These are phyloP conservation scores for Sedum album DNA, from an alignment of 164 flowering plant species.

Conservation along the genomic window DNA sequence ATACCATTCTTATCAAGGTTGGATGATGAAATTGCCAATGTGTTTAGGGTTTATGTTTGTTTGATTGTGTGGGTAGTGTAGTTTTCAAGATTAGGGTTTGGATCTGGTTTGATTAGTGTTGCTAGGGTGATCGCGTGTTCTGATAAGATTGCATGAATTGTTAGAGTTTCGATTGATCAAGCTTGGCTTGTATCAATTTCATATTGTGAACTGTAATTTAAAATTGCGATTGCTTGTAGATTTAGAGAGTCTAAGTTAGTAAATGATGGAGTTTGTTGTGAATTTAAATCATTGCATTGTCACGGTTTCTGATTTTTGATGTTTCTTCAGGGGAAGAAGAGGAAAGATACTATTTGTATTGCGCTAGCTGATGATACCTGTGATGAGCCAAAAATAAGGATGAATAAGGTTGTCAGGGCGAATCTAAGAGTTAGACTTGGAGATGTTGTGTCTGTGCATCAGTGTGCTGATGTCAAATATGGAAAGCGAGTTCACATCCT, in stretches of 20 bases:
- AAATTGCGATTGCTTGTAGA: too few species aligned
- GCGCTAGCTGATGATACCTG: constrained; percentile 35
- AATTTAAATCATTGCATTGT: not conserved
- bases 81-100: constrained; percentile 1
- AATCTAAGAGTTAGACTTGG: constrained; percentile 35
- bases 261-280: too few species aligned
- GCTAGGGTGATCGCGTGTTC: not conserved
- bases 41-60: not conserved
- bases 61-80: not conserved
- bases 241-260: too few species aligned
- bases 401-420: constrained; percentile 33
- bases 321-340: constrained; percentile 26
- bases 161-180: too few species aligned
- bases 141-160: too few species aligned
- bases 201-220: too few species aligned
- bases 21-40: not conserved
- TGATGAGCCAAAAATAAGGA: constrained; percentile 30
- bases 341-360: constrained; percentile 29
- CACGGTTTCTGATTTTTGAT: not conserved
- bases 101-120: not conserved
- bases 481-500: constrained; percentile 33
- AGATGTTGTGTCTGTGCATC: constrained; percentile 36
- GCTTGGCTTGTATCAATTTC: too few species aligned
- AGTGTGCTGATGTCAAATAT: constrained; percentile 32
- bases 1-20: constrained; percentile 8